Evolutionary conservation across 1,139 yeast genomes (phyloP).

Genomic region (Suhomyces bribrorum): DNA sequence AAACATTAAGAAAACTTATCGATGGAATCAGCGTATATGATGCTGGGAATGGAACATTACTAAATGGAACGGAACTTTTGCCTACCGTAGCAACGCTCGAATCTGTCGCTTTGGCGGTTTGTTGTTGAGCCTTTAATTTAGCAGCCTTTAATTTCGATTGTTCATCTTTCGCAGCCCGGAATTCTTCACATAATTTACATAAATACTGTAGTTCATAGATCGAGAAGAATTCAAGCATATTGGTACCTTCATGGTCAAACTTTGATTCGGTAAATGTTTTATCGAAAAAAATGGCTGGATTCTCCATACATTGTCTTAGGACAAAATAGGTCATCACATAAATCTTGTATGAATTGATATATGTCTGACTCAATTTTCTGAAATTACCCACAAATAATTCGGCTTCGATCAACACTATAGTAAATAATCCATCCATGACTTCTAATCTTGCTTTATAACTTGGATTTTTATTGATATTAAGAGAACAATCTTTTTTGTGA

Average conservation of each 20-base stretch:
- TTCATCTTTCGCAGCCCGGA: conserved; percentile 40
- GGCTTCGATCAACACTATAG: conserved; percentile 40
- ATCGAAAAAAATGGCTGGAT: conserved; percentile 42
- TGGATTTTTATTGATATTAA: conserved; percentile 24
- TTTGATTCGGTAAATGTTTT: conserved; percentile 30
- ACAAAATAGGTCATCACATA: conserved; percentile 47
- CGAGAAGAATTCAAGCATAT: conserved; percentile 43
- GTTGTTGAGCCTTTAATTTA: conserved; percentile 1
- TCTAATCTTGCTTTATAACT: conserved; percentile 30
- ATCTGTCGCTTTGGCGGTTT: conserved; percentile 1
- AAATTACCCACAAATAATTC: conserved; percentile 50
- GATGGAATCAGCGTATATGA: conserved; percentile 12
- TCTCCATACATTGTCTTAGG: conserved; percentile 45
- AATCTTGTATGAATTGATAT: conserved; percentile 43
- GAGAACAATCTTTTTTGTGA: conserved; percentile 38
- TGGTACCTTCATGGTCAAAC: conserved; percentile 41
- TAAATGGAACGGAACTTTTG: conserved; percentile 7
- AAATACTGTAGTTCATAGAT: conserved; percentile 39
- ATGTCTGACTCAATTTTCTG: conserved; percentile 39
- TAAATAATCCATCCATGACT: conserved; percentile 37
- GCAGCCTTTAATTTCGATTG: conserved; percentile 24
- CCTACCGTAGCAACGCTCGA: conserved; percentile 4
- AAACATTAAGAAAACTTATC: conserved; percentile 9
- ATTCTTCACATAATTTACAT: conserved; percentile 43
- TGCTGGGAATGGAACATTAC: conserved; percentile 16